Evolutionary conservation across 2,329 filamentous ascomycete species (phyloP).

Genomic region (Thelonectria discophora): DNA sequence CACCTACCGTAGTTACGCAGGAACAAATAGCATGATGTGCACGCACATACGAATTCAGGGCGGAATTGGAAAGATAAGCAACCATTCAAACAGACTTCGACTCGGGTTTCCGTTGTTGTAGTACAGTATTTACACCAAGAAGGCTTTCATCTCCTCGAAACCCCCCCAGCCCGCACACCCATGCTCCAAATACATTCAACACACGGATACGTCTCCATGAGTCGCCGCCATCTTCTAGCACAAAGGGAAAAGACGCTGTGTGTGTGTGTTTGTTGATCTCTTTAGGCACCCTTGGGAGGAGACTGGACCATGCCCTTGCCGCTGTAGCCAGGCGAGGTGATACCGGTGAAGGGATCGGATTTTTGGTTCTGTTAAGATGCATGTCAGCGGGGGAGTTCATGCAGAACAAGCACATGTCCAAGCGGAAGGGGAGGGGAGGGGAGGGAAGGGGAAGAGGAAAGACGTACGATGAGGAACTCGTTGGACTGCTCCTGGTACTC

Average conservation of each 20-base stretch:
- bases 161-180: constrained; percentile 42
- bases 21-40: constrained; percentile 24
- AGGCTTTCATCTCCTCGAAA: constrained; percentile 43
- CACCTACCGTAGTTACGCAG: constrained; percentile 6
- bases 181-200: constrained; percentile 46
- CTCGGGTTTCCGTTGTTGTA: constrained; percentile 51
- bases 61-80: constrained; percentile 28
- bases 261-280: constrained; percentile 30
- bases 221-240: constrained; percentile 46
- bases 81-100: constrained; percentile 45
- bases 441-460: background rate
- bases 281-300: constrained; percentile 62
- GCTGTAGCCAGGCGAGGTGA: constrained; percentile 79
- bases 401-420: background rate
- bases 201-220: constrained; percentile 47
- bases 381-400: constrained; percentile 25
- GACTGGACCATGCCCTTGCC: constrained; percentile 84
- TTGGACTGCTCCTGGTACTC: constrained; percentile 97
- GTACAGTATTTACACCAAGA: constrained; percentile 56
- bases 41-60: constrained; percentile 20
- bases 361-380: constrained; percentile 71
- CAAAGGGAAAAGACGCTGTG: constrained; percentile 46
- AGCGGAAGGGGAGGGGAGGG: no score
- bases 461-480: constrained; percentile 85
- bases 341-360: constrained; percentile 85